Percentiles rank a stretch among this genome's conserved stretches.
These are phyloP conservation scores for Aureobasidium sp. DNA, from an alignment of 2,329 filamentous ascomycete genomes.

Conservation along the genomic window DNA sequence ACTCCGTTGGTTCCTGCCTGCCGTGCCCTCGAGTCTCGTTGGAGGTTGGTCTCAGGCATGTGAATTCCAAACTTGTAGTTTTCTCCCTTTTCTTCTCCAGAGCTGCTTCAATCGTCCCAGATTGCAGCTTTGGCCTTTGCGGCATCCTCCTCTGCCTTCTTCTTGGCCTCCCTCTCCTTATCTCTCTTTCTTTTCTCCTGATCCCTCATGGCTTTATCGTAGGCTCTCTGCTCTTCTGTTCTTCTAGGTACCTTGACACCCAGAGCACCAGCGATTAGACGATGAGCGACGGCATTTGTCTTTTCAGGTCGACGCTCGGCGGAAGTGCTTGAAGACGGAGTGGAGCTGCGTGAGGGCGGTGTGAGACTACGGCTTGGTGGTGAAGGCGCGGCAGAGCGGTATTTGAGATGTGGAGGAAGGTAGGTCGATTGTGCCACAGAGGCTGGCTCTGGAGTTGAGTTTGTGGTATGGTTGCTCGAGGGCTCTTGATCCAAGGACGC, in stretches of 20 bases:
- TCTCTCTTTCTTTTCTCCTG: conserved; percentile 75
- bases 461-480: conserved; percentile 42
- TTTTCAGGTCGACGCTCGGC: conserved; percentile 64
- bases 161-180: conserved; percentile 61
- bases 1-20: neutral
- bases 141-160: conserved; percentile 54
- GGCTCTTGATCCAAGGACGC: neutral
- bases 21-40: neutral
- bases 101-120: conserved; percentile 59
- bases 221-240: conserved; percentile 83
- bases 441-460: conserved; percentile 42
- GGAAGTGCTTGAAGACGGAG: conserved; percentile 45
- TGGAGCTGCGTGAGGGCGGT: conserved; percentile 27
- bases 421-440: conserved; percentile 45
- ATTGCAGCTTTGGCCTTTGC: conserved; percentile 75
- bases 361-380: conserved; percentile 48
- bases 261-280: conserved; percentile 83
- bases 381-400: conserved; percentile 44
- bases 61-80: neutral
- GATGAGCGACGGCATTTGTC: conserved; percentile 81
- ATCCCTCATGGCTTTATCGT: conserved; percentile 73
- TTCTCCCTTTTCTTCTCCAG: neutral
- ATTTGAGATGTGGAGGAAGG: conserved; percentile 19
- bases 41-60: too few relatives aligned
- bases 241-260: conserved; percentile 73